Conservation (phyloP, 257 asterid species). For the Solanum corneliomulleri region DNA sequence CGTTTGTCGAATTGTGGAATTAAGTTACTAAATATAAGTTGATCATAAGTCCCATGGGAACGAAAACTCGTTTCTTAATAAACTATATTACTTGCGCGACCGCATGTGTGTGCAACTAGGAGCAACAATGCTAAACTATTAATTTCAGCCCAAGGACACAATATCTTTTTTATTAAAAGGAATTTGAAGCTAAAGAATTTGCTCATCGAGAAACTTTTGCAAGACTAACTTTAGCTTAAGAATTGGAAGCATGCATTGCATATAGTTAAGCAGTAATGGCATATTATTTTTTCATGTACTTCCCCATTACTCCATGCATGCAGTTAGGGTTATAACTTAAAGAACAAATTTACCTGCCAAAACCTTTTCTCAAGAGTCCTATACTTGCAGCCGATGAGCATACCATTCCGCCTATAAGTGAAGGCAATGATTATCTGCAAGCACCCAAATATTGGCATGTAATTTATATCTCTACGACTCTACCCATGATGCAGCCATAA, state of each 20-base stretch:
- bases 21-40: no score
- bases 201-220: neutral
- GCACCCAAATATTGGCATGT: neutral
- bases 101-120: no score
- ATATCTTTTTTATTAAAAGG: neutral
- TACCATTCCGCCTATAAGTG: slow-evolving; percentile 46
- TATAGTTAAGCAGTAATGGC: neutral
- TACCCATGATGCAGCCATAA: neutral
- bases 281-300: neutral
- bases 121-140: neutral
- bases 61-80: no score
- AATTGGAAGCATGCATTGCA: neutral
- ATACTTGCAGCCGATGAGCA: slow-evolving; percentile 66
- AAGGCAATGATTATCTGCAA: slow-evolving; percentile 70
- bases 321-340: neutral
- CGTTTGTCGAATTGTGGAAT: no score
- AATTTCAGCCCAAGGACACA: neutral
- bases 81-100: no score
- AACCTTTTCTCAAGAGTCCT: slow-evolving; percentile 48
- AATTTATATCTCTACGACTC: neutral
- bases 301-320: neutral
- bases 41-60: no score
- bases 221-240: neutral
- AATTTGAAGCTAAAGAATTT: neutral
- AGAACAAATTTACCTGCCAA: slow-evolving; percentile 53